Conservation (phyloP, 306 rosid genomes). For the Prosopis cineraria region DNA sequence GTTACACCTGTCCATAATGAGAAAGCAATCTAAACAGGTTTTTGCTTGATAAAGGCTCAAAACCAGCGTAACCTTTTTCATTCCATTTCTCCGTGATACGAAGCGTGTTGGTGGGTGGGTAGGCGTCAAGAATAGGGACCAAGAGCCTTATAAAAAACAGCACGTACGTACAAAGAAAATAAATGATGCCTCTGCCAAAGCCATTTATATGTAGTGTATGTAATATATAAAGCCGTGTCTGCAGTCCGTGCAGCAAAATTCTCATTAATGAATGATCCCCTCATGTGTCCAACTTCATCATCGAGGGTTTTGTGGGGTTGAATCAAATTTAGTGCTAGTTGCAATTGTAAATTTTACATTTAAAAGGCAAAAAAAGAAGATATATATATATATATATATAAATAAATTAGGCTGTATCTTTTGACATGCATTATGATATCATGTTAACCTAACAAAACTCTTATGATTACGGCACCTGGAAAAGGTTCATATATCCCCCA, state of each 20-base stretch:
- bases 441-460: constrained; percentile 8
- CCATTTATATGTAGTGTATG: not conserved
- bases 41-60: constrained; percentile 33
- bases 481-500: not conserved
- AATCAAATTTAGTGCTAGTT: not conserved
- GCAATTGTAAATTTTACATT: not conserved
- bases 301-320: constrained; percentile 6
- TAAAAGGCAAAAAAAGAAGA: not conserved
- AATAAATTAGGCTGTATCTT: not conserved
- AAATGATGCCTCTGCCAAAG: not conserved
- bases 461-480: not conserved
- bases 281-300: not conserved
- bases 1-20: constrained; percentile 23
- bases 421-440: constrained; percentile 17
- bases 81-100: constrained; percentile 32
- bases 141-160: not conserved
- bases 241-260: not conserved
- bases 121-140: constrained; percentile 21
- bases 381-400: too few relatives aligned
- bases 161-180: not conserved
- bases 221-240: constrained; percentile 16
- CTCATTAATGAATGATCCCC: not conserved
- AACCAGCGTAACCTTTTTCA: constrained; percentile 28
- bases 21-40: constrained; percentile 6
- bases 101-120: constrained; percentile 39